Conservation (phyloP, 495 filamentous ascomycete species). For the Trichoderma asperelloides region DNA sequence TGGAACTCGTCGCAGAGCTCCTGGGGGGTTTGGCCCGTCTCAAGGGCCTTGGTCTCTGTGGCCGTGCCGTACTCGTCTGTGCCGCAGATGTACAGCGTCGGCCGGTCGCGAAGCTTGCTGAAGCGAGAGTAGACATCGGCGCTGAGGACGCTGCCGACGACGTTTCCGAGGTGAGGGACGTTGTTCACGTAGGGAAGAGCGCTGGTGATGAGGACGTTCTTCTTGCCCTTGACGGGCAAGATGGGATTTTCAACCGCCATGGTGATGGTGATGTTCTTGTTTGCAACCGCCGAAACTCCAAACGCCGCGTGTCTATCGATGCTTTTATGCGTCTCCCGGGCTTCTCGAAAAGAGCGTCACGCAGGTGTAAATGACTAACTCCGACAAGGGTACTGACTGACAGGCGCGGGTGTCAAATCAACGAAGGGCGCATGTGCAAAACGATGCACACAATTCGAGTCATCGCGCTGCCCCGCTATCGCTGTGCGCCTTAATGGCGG, state of each 20-base stretch:
- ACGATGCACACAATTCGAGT: background rate
- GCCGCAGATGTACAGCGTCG: slow-evolving; percentile 55
- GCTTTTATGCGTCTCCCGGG: background rate
- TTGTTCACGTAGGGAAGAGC: slow-evolving; percentile 91
- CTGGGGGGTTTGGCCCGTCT: slow-evolving; percentile 51
- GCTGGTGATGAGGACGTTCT: slow-evolving; percentile 51
- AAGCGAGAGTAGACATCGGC: slow-evolving; percentile 55
- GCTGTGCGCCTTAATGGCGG: background rate
- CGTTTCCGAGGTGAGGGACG: slow-evolving; percentile 89
- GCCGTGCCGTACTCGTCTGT: slow-evolving; percentile 79
- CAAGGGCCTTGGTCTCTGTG: slow-evolving; percentile 62
- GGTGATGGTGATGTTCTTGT: background rate
- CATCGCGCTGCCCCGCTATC: slow-evolving; percentile 6
- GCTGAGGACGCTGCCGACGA: slow-evolving; percentile 80
- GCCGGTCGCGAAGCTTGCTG: slow-evolving; percentile 33
- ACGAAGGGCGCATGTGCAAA: slow-evolving; percentile 6
- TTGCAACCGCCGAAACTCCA: slow-evolving; percentile 3
- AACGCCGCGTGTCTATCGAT: background rate
- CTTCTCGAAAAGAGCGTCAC: background rate
- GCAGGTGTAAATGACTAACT: background rate
- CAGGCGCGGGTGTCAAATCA: background rate
- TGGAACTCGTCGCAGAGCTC: slow-evolving; percentile 82
- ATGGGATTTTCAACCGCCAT: slow-evolving; percentile 17
- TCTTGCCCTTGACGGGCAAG: slow-evolving; percentile 39
- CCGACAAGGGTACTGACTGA: background rate